phyloP scores from a whole-genome alignment of 1,139 yeast species.

The Lodderomyces orthopsilosis region DNA sequence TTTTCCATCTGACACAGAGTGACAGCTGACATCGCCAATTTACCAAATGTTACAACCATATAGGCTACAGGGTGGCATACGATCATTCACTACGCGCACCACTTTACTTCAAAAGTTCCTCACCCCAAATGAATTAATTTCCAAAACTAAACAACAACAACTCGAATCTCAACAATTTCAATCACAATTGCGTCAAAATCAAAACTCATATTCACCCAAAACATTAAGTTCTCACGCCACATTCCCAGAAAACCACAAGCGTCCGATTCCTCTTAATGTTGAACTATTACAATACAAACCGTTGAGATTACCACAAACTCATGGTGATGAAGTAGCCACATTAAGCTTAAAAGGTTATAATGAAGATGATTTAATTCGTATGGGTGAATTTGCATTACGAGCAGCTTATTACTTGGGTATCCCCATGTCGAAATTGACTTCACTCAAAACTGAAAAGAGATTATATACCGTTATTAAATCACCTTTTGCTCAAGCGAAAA shows the following conservation, averaged over 20 bases:
- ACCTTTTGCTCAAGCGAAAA: slow-evolving; percentile 92
- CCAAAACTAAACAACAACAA: slow-evolving; percentile 25
- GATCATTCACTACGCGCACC: slow-evolving; percentile 1
- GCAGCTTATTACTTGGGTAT: slow-evolving; percentile 88
- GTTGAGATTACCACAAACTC: slow-evolving; percentile 59
- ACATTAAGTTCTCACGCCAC: slow-evolving; percentile 32
- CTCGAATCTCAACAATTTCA: slow-evolving; percentile 31
- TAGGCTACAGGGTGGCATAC: slow-evolving; percentile 1
- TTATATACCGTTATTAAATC: slow-evolving; percentile 92
- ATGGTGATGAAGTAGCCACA: slow-evolving; percentile 72
- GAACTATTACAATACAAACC: slow-evolving; percentile 84
- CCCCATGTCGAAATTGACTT: slow-evolving; percentile 60
- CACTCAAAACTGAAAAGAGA: slow-evolving; percentile 64
- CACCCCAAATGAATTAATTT: slow-evolving; percentile 31
- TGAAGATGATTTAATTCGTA: slow-evolving; percentile 66
- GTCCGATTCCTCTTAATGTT: slow-evolving; percentile 81
- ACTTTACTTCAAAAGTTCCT: slow-evolving; percentile 1
- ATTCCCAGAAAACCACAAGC: slow-evolving; percentile 19
- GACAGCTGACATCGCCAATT: neutral
- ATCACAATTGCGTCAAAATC: slow-evolving; percentile 26
- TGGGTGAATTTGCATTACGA: slow-evolving; percentile 82
- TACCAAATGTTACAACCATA: neutral
- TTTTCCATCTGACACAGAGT: neutral
- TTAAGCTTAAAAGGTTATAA: slow-evolving; percentile 73
- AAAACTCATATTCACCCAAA: slow-evolving; percentile 37